phyloP scores from a whole-genome alignment of 2,329 filamentous ascomycete genomes.

The Phaeosphaeria sp. region DNA sequence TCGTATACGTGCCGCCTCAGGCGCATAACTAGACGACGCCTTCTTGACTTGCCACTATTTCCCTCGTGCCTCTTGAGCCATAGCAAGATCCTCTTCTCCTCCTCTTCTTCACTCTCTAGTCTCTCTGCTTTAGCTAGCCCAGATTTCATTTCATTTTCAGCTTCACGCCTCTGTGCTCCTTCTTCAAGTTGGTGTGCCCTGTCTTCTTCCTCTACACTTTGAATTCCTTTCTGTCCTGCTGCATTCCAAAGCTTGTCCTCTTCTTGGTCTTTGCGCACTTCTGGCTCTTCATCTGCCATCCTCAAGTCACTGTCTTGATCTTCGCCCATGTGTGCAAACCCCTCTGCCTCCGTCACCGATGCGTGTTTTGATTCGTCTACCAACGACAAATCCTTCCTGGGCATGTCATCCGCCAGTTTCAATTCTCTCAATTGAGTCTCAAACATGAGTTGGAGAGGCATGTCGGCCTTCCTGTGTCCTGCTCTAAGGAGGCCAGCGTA shows the following conservation, averaged over 20 bases:
- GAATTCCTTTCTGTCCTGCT: neutral
- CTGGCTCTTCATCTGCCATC: neutral
- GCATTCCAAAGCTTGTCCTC: neutral
- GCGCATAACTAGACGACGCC: too few relatives aligned
- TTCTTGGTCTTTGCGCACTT: neutral
- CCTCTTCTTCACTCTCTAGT: neutral
- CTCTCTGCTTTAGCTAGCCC: neutral
- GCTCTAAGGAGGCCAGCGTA: too few relatives aligned
- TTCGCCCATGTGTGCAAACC: neutral
- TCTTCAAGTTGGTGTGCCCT: neutral
- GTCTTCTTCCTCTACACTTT: neutral
- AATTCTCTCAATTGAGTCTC: too few relatives aligned
- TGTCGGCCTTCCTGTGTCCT: too few relatives aligned
- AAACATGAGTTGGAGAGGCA: too few relatives aligned
- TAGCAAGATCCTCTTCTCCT: neutral
- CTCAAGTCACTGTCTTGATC: neutral
- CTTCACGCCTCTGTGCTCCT: too few relatives aligned
- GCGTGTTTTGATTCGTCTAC: too few relatives aligned
- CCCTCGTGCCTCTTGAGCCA: neutral
- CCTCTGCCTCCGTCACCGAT: neutral
- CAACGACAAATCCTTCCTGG: too few relatives aligned
- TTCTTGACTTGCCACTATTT: too few relatives aligned
- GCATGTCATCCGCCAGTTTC: too few relatives aligned
- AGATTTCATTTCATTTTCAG: too few relatives aligned
- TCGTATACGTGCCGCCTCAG: too few relatives aligned